Base-by-base conservation (phyloP, 2,329 filamentous ascomycete genomes). In the Arachnomyces sp. region DNA sequence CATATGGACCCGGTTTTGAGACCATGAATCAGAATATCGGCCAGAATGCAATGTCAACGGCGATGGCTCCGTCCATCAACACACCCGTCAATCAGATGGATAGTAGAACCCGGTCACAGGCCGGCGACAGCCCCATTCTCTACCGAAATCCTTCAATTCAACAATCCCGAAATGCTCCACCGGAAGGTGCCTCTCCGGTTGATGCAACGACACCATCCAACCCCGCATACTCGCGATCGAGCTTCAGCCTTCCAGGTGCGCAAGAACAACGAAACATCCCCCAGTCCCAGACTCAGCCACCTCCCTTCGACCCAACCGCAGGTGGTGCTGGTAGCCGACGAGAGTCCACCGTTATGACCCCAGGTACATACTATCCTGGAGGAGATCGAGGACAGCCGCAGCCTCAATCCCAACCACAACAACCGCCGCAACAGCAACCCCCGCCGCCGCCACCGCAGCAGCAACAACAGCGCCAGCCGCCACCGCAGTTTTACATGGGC, bases 111-210 rank as follows among this genome's bases (percentile, higher is more conserved):
- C 56, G 61, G 29, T 61, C 60, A 8, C 54, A 56, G 16, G 59
- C 60, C 2, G 57, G 62, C 12, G 56, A 60, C 44, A 61, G 57
- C 39, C 53, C 56, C 1, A 53, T 57, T 2, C 55, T 60, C 8
- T 66, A 67, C 40, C 58, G 63, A 35, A 66, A 62, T 31, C 58
- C 61, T 3, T 63, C 62, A 25, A 25, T 25, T 7, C 56, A 66
- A 16, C 61, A 62, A 9, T 61, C 58, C 15, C 59, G 63, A 31
- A 62, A 54, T 38, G 53, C 62, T 29, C 52, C 58, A 6, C 57
- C 62, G 9, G 63, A 66, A 34, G 56, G 56, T 2, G 58, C 63
- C 9, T 62, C 62, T 2, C 57, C 60, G 2, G 59, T 65, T 39
- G 62, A 65, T 38, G 55, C 61, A 3, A 48, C 61, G 5, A 61